Conservation (phyloP, 2,329 filamentous ascomycete species). For the Plectosphaerella cucumerina region DNA sequence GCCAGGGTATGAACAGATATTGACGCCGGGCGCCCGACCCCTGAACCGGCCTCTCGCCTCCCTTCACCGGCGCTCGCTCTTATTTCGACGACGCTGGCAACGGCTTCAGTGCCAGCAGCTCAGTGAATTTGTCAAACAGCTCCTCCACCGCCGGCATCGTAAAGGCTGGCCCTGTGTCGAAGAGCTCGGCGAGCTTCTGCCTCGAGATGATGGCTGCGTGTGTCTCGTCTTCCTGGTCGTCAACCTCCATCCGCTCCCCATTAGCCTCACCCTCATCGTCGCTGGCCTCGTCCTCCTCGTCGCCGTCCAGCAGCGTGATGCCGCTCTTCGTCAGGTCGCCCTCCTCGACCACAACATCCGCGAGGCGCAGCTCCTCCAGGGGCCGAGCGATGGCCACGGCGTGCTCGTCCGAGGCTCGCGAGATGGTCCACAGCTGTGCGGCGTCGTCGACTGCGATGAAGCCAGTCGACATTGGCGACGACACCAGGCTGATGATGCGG, state of each 20-base stretch:
- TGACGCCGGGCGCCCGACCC: slow-evolving; percentile 5
- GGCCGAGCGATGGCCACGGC: slow-evolving; percentile 50
- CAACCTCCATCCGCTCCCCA: slow-evolving; percentile 40
- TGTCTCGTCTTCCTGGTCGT: slow-evolving; percentile 44
- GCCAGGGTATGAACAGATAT: slow-evolving; percentile 7
- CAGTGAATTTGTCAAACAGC: slow-evolving; percentile 69
- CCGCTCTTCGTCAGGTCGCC: slow-evolving; percentile 17
- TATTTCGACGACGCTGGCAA: slow-evolving; percentile 17
- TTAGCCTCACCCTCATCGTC: slow-evolving; percentile 36
- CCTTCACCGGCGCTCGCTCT: slow-evolving; percentile 10
- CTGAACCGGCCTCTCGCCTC: slow-evolving; percentile 5
- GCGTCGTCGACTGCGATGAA: slow-evolving; percentile 74
- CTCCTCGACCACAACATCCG: slow-evolving; percentile 26
- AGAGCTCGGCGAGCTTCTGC: slow-evolving; percentile 65
- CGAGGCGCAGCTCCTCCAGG: slow-evolving; percentile 48
- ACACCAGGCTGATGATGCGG: slow-evolving; percentile 62
- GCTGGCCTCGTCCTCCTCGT: slow-evolving; percentile 37
- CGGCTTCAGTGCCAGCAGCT: slow-evolving; percentile 57
- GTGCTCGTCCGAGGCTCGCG: slow-evolving; percentile 53
- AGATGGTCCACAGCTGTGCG: slow-evolving; percentile 64
- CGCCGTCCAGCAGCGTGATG: slow-evolving; percentile 15
- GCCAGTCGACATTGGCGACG: slow-evolving; percentile 60
- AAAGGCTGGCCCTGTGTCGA: slow-evolving; percentile 65
- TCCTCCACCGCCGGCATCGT: slow-evolving; percentile 69
- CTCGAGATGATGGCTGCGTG: slow-evolving; percentile 60